Evolutionary conservation across 371 early-diverging fungal genomes (phyloP), one percentile per base, ranked within the genome.

Genomic region (Parasitella parasitica): DNA sequence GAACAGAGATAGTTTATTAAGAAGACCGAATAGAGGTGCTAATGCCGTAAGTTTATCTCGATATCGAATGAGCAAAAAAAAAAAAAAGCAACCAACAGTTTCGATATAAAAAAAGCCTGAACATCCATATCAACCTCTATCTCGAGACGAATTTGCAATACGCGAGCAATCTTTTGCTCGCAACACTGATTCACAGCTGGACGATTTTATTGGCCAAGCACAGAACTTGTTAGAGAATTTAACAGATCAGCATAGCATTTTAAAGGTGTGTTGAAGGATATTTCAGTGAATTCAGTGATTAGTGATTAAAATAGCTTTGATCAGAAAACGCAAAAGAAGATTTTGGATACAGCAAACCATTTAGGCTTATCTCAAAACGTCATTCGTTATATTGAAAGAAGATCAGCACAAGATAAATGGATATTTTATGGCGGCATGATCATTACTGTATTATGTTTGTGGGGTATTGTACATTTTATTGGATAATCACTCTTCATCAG

Each of bases 311-410:
- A n/a, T n/a, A n/a, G n/a, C n/a, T n/a, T n/a, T n/a, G n/a, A n/a
- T n/a, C 69, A 87, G 86, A 84, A 86, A 67, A 85, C 94, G n/a
- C 93, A 92, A 75, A 75, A 86, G 59, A 84, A 88, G 59, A 70
- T 93, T 46, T 73, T 90, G 61, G 91, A 93, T 71, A 80, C 91
- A 41, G 93, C 93, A 22, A 92, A 90, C 70, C 79, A 87, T 4
- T 75, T 95, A 8, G 95, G 95, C 6, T 71, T 95, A 49, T 92
- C 92, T n/a, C 85, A 88, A 28, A 87, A 86, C 61, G 87, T 91
- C 1, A 94, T 95, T 39, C 82, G 90, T 30, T 89, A 84, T 65
- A 94, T 95, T 66, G 94, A 95, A 69, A 86, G 91, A 57, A 80
- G 94, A 50, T 83, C 89, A 55, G 66, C 79, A 22, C 87, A 90